A percentile compares a stretch with the other conserved stretches of the same genome.
These are phyloP conservation scores for Bimuria novae-zelandiae DNA, from an alignment of 2,329 filamentous ascomycete genomes.

Conservation along the genomic window DNA sequence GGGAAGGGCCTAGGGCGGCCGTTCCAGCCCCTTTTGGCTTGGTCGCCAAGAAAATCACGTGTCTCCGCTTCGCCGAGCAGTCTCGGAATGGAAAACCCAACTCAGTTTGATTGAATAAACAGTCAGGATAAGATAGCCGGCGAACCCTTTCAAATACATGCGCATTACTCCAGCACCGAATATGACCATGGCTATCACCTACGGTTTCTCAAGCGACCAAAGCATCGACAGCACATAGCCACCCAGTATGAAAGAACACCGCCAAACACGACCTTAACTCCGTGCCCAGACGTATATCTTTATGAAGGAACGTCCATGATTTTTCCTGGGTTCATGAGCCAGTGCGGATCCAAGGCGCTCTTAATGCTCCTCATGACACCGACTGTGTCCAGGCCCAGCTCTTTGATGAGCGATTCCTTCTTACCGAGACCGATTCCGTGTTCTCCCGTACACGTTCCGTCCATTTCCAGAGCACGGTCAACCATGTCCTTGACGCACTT, in stretches of 20 bases:
- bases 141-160: no score
- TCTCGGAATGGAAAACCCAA: no score
- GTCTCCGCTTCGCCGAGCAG: no score
- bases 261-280: background rate
- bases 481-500: conserved; percentile 89
- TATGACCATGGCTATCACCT: no score
- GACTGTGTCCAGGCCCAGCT: conserved; percentile 80
- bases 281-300: conserved; percentile 1
- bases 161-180: no score
- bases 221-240: no score
- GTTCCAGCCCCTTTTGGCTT: background rate
- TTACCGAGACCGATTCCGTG: conserved; percentile 87
- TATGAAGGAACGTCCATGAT: conserved; percentile 68
- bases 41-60: background rate
- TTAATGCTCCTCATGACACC: conserved; percentile 86
- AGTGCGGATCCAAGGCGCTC: conserved; percentile 77
- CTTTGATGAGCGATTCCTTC: conserved; percentile 76
- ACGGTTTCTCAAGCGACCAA: no score
- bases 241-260: no score
- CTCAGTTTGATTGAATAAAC: no score
- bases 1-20: background rate
- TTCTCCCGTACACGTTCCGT: conserved; percentile 89
- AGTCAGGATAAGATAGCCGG: no score
- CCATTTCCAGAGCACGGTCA: conserved; percentile 87
- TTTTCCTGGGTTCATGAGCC: conserved; percentile 92